phyloP scores from a whole-genome alignment of 1,284 basidiomycete species.

The Cryptococcus sp. region DNA sequence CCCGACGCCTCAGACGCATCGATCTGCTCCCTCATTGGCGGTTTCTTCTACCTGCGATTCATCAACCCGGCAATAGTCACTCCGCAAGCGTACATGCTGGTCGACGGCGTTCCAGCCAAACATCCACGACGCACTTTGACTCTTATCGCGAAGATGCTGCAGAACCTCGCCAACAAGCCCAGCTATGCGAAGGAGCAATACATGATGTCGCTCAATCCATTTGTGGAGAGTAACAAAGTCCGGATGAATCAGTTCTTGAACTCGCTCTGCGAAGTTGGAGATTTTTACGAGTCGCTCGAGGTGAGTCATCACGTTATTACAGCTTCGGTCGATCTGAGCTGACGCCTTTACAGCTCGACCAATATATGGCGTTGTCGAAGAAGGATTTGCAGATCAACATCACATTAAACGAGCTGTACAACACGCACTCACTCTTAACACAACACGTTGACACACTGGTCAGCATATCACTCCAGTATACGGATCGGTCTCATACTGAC shows the following conservation, averaged over 20 bases:
- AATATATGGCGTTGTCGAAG: constrained; percentile 99
- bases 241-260: constrained; percentile 97
- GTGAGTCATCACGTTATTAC: constrained; percentile 55
- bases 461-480: constrained; percentile 45
- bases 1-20: constrained; percentile 96
- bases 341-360: constrained; percentile 74
- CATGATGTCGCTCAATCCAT: constrained; percentile 97
- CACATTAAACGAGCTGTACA: constrained; percentile 98
- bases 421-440: constrained; percentile 90
- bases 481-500: neutral
- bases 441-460: constrained; percentile 95
- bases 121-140: constrained; percentile 95
- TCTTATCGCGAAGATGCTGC: constrained; percentile 98
- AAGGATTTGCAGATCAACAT: constrained; percentile 98
- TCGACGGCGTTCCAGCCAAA: constrained; percentile 95
- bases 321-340: neutral
- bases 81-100: constrained; percentile 99
- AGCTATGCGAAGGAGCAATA: constrained; percentile 97
- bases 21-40: constrained; percentile 96
- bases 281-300: constrained; percentile 99
- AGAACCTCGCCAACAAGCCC: constrained; percentile 98
- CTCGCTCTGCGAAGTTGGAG: constrained; percentile 94
- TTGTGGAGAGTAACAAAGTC: constrained; percentile 97
- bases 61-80: constrained; percentile 99
- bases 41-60: constrained; percentile 99